Evolutionary conservation across 2,329 filamentous ascomycete species (phyloP).

Genomic region (Talaromyces sp.): DNA sequence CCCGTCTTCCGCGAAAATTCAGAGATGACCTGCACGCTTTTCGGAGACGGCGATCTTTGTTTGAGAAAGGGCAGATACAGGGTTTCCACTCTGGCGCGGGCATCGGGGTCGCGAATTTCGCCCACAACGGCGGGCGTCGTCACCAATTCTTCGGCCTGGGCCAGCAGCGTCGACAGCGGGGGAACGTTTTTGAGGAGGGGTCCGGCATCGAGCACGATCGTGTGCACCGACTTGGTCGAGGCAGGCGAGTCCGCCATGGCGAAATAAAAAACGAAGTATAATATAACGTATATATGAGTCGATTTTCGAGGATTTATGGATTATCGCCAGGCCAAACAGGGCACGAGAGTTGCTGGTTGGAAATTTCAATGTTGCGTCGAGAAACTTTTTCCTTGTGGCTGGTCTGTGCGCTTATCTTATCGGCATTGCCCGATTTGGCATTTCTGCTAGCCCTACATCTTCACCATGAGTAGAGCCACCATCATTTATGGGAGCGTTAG

Average conservation of each 20-base stretch:
- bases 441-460: constrained; percentile 4
- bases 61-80: constrained; percentile 80
- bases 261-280: not conserved
- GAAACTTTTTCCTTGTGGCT: constrained; percentile 12
- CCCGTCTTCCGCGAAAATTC: constrained; percentile 87
- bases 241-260: constrained; percentile 23
- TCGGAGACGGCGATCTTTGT: constrained; percentile 66
- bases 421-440: constrained; percentile 8
- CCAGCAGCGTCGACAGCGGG: constrained; percentile 72
- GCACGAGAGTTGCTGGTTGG: not conserved
- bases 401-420: constrained; percentile 37
- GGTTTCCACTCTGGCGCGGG: constrained; percentile 74
- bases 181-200: constrained; percentile 93
- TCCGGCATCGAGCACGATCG: constrained; percentile 82
- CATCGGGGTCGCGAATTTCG: constrained; percentile 81
- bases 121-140: constrained; percentile 80
- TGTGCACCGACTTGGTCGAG: constrained; percentile 65
- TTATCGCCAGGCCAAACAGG: not conserved
- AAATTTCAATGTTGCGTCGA: not conserved
- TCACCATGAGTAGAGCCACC: not conserved
- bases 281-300: not conserved
- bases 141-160: constrained; percentile 69
- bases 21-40: constrained; percentile 72
- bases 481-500: not conserved
- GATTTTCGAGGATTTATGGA: not conserved